A percentile compares a stretch with the other conserved stretches of the same genome.
phyloP scores from a whole-genome alignment of 176 grass and related monocot species.

The Oryza glumipatula region DNA sequence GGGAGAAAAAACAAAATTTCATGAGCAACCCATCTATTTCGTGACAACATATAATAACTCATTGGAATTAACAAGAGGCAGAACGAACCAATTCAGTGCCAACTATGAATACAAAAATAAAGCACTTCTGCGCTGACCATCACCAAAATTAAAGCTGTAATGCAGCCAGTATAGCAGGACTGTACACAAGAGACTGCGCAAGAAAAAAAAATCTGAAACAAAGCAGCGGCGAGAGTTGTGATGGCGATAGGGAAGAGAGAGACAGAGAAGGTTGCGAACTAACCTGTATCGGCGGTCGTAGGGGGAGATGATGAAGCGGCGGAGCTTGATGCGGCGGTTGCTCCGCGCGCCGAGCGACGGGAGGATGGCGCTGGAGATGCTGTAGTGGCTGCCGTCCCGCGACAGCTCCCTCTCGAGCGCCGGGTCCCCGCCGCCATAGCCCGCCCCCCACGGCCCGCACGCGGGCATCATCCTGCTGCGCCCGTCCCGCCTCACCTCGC shows the following conservation, averaged over 20 bases:
- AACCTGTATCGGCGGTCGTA: slow-evolving; percentile 87
- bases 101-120: not conserved
- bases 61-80: not conserved
- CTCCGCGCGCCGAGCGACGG: slow-evolving; percentile 89
- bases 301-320: slow-evolving; percentile 67
- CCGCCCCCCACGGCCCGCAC: slow-evolving; percentile 50
- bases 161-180: not conserved
- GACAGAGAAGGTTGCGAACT: not conserved
- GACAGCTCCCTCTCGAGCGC: slow-evolving; percentile 59
- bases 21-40: not conserved
- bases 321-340: slow-evolving; percentile 71
- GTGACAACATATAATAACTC: not conserved
- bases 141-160: not conserved
- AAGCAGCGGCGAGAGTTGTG: not conserved
- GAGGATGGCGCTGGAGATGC: slow-evolving; percentile 84
- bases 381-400: slow-evolving; percentile 91
- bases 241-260: not conserved
- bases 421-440: slow-evolving; percentile 9
- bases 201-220: not conserved
- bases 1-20: not conserved
- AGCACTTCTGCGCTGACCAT: not conserved
- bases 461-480: slow-evolving; percentile 35
- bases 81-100: not conserved
- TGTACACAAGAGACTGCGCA: slow-evolving; percentile 4
- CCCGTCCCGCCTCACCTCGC: not conserved